Evolutionary conservation across 1,284 basidiomycete genomes (phyloP).

Genomic region (Anthracocystis walkeri): DNA sequence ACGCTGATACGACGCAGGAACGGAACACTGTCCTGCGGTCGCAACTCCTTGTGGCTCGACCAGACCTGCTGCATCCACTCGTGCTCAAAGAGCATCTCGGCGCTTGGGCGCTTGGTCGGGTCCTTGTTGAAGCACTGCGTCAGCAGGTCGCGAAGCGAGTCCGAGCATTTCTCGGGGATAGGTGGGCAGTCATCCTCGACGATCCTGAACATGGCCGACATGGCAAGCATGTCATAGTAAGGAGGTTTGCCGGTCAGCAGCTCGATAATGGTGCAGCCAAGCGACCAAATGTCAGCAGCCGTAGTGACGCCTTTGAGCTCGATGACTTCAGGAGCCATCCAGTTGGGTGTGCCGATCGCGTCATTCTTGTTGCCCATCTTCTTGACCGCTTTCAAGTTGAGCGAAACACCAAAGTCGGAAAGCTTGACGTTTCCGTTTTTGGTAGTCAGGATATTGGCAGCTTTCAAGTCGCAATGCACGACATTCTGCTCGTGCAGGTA

Average conservation of each 20-base stretch:
- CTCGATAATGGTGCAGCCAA: conserved; percentile 93
- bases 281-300: conserved; percentile 83
- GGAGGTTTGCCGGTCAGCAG: conserved; percentile 90
- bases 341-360: conserved; percentile 91
- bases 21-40: conserved; percentile 89
- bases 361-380: conserved; percentile 77
- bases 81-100: conserved; percentile 86
- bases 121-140: conserved; percentile 88
- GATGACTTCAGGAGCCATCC: conserved; percentile 97
- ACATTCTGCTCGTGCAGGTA: conserved; percentile 92
- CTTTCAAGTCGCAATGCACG: conserved; percentile 74
- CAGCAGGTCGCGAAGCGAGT: conserved; percentile 81
- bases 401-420: conserved; percentile 74
- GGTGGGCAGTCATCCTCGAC: conserved; percentile 91
- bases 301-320: conserved; percentile 76
- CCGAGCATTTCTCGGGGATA: conserved; percentile 81
- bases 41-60: conserved; percentile 75
- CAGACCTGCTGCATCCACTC: conserved; percentile 86
- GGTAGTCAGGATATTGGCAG: conserved; percentile 75
- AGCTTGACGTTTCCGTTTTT: conserved; percentile 74
- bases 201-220: conserved; percentile 83
- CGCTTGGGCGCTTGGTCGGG: conserved; percentile 81
- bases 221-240: conserved; percentile 76
- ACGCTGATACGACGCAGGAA: conserved; percentile 89
- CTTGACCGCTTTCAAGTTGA: conserved; percentile 70